Conservation (phyloP, 2,329 filamentous ascomycete species). For the Scedosporium minutisporum region DNA sequence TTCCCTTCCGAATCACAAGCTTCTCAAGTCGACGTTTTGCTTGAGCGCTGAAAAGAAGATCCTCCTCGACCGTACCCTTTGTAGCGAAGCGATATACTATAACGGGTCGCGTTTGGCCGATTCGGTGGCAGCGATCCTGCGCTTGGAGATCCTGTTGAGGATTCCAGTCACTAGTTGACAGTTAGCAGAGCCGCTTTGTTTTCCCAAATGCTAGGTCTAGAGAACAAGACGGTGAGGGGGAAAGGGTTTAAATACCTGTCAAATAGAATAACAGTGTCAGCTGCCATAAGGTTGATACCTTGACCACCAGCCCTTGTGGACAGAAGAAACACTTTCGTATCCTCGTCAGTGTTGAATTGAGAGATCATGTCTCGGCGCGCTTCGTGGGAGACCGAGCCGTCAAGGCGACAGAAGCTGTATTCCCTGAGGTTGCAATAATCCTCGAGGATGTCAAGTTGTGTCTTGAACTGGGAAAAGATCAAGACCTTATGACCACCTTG, state of each 20-base stretch:
- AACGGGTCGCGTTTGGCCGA: slow-evolving; percentile 86
- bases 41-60: slow-evolving; percentile 75
- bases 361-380: slow-evolving; percentile 62
- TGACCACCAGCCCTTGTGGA: slow-evolving; percentile 88
- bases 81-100: slow-evolving; percentile 91
- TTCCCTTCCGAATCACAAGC: slow-evolving; percentile 88
- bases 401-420: slow-evolving; percentile 83
- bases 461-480: slow-evolving; percentile 95
- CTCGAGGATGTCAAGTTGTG: slow-evolving; percentile 80
- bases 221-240: not conserved
- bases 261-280: slow-evolving; percentile 87
- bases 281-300: slow-evolving; percentile 85
- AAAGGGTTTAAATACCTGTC: slow-evolving; percentile 35
- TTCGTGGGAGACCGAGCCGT: slow-evolving; percentile 72
- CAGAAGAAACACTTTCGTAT: slow-evolving; percentile 71
- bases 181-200: not conserved
- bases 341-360: slow-evolving; percentile 57
- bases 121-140: slow-evolving; percentile 89
- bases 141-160: slow-evolving; percentile 95
- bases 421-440: slow-evolving; percentile 76
- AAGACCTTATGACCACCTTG: slow-evolving; percentile 74
- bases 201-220: not conserved
- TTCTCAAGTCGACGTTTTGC: slow-evolving; percentile 89
- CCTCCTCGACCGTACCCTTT: slow-evolving; percentile 85
- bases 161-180: slow-evolving; percentile 59